Evolutionary conservation across 2,329 filamentous ascomycete genomes (phyloP), one percentile per base, ranked within the genome.

Genomic region (Claviceps lovelessii): DNA sequence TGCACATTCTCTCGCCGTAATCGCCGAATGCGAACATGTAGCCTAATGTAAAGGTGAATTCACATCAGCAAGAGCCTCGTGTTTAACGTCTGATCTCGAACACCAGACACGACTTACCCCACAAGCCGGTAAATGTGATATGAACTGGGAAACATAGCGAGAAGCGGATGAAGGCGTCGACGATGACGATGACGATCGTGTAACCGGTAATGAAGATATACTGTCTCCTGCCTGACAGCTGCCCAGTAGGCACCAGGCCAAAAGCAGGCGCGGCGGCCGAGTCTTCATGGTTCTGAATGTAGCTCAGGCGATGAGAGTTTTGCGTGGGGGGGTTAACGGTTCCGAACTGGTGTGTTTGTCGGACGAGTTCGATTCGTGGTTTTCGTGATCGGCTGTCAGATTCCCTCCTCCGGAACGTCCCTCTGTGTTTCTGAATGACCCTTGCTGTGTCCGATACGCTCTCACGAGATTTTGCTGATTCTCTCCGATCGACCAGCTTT

Each of bases 81-180:
- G 11, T 29, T 23, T 23, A 3, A 5, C 31, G 17, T 13, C 17
- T n/a, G 50, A 6, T 31, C 9, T 23, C 29, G 5, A 19, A 29
- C 23, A 37, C 9, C n/a, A 52, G 33, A 11, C 19, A 42, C 54
- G 15, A 42, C 54, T 55, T 33, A 55, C 49, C 29, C 49, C 54
- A 42, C 54, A 52, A 10, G 54, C 15, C n/a, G 50, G 54, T 17
- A 55, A 6, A 28, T 23, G 6, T 11, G 33, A n/a, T 13, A 49
- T 11, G 15, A 49, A 55, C 9, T 41, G 4, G 23, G n/a, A 10
- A 13, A 52, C 15, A 19, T 47, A 17, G 37, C 23, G 7, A 5
- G 5, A 6, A n/a, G 23, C 17, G 10, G 11, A 29, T 7, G 49
- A n/a, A 11, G 49, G 45, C 10, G 9, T 35, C 7, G 44, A 33